Conservation (phyloP, 2,329 filamentous ascomycete genomes). For the Pseudocercospora musae region DNA sequence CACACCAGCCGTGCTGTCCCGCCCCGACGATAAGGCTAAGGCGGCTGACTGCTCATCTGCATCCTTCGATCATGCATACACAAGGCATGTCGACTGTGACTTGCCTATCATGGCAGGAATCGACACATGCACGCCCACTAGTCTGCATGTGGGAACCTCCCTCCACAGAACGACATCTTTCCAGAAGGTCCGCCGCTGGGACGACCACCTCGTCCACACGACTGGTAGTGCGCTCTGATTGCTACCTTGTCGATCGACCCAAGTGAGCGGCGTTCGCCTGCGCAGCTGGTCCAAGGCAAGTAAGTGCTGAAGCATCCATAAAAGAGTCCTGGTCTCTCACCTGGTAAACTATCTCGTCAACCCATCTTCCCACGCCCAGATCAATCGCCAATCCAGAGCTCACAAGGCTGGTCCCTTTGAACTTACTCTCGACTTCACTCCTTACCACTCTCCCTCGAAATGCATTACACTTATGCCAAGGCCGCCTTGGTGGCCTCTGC, state of each 20-base stretch:
- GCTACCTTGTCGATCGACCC: slow-evolving; percentile 21
- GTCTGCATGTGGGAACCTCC: background rate
- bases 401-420: slow-evolving; percentile 10
- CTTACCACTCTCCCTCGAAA: slow-evolving; percentile 20
- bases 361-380: background rate
- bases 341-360: background rate
- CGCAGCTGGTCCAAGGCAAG: background rate
- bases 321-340: slow-evolving; percentile 6
- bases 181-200: slow-evolving; percentile 20
- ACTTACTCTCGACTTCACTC: slow-evolving; percentile 9
- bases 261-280: slow-evolving; percentile 7
- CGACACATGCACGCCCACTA: slow-evolving; percentile 4
- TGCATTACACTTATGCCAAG: slow-evolving; percentile 29
- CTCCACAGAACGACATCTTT: slow-evolving; percentile 8
- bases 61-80: background rate
- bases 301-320: slow-evolving; percentile 9
- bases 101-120: slow-evolving; percentile 19
- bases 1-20: background rate
- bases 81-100: slow-evolving; percentile 1
- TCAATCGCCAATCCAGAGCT: slow-evolving; percentile 4
- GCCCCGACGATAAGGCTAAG: too few species aligned
- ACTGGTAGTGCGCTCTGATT: slow-evolving; percentile 25
- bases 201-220: slow-evolving; percentile 14
- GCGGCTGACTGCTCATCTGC: background rate
- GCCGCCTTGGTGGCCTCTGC: slow-evolving; percentile 32